A percentile compares a stretch with the other conserved stretches of the same genome.
phyloP scores from a whole-genome alignment of 192 early-diverging fungal genomes.

The Allomyces macrogynus region DNA sequence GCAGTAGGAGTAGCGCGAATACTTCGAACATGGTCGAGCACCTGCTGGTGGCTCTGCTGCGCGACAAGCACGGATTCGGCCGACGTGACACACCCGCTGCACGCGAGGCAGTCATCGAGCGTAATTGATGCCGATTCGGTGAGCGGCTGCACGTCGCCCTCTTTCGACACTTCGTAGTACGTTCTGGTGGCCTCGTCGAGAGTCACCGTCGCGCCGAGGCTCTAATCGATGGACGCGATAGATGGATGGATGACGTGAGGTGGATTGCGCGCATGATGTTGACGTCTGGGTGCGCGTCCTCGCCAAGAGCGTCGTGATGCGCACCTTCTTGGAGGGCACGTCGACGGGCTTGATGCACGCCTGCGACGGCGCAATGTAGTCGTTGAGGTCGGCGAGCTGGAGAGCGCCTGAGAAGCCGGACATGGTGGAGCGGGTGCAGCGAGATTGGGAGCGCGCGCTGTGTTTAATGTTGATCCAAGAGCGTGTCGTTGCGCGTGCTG shows the following conservation, averaged over 20 bases:
- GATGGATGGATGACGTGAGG: too few species aligned
- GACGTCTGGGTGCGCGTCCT: background rate
- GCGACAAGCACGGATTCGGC: slow-evolving; percentile 86
- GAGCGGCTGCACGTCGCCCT: slow-evolving; percentile 57
- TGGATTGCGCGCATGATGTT: too few species aligned
- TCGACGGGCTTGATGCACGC: slow-evolving; percentile 93
- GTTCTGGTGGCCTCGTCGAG: slow-evolving; percentile 44
- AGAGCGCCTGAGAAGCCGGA: slow-evolving; percentile 59
- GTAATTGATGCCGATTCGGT: slow-evolving; percentile 71
- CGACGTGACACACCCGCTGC: slow-evolving; percentile 96
- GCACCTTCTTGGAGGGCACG: slow-evolving; percentile 9
- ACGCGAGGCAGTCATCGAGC: slow-evolving; percentile 92
- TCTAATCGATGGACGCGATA: background rate
- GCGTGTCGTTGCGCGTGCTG: too few species aligned
- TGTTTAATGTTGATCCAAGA: too few species aligned
- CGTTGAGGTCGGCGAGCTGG: slow-evolving; percentile 81
- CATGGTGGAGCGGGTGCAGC: too few species aligned
- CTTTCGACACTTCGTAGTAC: slow-evolving; percentile 76
- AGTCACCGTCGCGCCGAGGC: background rate
- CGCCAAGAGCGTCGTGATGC: background rate
- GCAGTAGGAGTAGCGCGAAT: slow-evolving; percentile 22
- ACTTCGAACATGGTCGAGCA: slow-evolving; percentile 39
- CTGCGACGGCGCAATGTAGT: slow-evolving; percentile 90
- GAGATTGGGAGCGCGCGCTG: too few species aligned
- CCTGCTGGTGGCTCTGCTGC: slow-evolving; percentile 80